Conservation (phyloP, 208 protist genomes). For the Crithidia expoeki region DNA sequence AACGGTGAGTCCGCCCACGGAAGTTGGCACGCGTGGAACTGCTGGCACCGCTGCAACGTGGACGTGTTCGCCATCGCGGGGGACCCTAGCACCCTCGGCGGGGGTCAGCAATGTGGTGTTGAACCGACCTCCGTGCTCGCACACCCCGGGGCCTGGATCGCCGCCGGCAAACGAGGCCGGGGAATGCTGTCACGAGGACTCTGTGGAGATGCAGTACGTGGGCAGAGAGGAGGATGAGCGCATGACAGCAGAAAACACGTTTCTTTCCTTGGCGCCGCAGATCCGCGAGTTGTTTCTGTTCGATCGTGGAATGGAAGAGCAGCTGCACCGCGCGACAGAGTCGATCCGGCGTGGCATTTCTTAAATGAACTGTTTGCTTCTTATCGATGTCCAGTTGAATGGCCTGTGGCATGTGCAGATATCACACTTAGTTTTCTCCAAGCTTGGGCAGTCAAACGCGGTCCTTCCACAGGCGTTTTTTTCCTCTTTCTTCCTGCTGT, state of each 20-base stretch:
- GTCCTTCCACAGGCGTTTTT: not conserved
- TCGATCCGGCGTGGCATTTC: conserved; percentile 19
- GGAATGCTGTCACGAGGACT: too few species aligned
- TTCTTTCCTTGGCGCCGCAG: conserved; percentile 36
- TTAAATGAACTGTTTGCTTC: too few species aligned
- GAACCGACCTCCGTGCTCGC: not conserved
- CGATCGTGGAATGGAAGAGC: conserved; percentile 36
- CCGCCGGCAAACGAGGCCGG: not conserved
- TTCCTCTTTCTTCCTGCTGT: not conserved
- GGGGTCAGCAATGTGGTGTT: not conserved
- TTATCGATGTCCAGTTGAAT: too few species aligned
- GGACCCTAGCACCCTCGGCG: not conserved
- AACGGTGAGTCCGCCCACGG: not conserved
- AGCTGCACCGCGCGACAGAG: conserved; percentile 36
- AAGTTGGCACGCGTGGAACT: not conserved
- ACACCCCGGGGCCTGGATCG: not conserved
- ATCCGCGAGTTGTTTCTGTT: conserved; percentile 56
- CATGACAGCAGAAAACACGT: conserved; percentile 38
- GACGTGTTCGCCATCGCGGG: not conserved
- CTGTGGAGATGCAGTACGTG: not conserved
- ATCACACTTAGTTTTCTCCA: too few species aligned
- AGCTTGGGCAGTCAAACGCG: too few species aligned
- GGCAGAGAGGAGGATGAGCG: not conserved
- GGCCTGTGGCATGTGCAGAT: too few species aligned
- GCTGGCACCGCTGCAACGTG: not conserved